Evolutionary conservation across 768 basidiomycete genomes (phyloP).

Genomic region (Ramaria sp.): DNA sequence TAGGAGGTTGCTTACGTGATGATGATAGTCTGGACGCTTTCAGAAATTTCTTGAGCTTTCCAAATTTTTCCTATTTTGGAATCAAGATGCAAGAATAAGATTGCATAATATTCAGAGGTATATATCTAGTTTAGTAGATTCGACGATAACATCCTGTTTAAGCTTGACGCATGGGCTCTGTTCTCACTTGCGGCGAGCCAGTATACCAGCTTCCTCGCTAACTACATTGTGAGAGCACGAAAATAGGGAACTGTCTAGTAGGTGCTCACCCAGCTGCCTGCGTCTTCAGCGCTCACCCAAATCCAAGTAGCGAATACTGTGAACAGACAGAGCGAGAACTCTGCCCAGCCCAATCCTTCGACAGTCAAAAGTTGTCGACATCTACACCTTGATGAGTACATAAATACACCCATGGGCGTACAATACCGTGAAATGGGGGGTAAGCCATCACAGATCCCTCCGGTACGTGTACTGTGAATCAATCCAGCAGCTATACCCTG

Average conservation of each 20-base stretch:
- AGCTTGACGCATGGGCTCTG: too few relatives aligned
- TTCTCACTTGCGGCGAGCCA: background rate
- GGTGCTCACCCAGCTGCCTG: slow-evolving; percentile 17
- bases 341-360: slow-evolving; percentile 68
- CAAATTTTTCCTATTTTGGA: slow-evolving; percentile 5
- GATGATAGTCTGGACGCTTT: background rate
- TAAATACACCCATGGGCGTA: slow-evolving; percentile 1
- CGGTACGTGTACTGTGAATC: slow-evolving; percentile 52
- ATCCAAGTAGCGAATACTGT: slow-evolving; percentile 45
- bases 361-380: slow-evolving; percentile 68
- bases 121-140: background rate
- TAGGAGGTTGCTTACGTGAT: background rate
- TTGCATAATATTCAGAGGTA: too few relatives aligned
- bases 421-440: slow-evolving; percentile 43
- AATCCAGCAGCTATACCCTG: slow-evolving; percentile 61
- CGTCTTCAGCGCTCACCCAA: slow-evolving; percentile 32
- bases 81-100: background rate
- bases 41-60: slow-evolving; percentile 6
- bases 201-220: background rate
- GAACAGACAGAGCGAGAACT: slow-evolving; percentile 50
- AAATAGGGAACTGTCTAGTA: background rate
- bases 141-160: background rate
- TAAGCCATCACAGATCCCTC: slow-evolving; percentile 45
- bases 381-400: slow-evolving; percentile 22
- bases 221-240: background rate